phyloP scores from a whole-genome alignment of 176 grass and related monocot species.

The Carex scoparia region DNA sequence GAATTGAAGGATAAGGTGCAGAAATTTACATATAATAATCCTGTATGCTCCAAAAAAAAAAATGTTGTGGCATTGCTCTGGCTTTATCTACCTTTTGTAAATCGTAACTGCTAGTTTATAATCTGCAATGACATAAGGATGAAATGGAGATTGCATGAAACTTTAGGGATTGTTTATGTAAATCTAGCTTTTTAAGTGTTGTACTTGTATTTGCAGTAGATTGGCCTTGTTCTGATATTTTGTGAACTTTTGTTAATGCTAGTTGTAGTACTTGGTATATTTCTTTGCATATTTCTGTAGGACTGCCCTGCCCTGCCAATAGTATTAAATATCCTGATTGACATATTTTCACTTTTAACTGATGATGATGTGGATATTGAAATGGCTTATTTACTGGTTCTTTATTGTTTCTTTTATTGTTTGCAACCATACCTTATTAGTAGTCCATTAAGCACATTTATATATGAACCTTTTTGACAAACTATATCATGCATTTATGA shows the following conservation, averaged over 20 bases:
- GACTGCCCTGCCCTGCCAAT: background rate
- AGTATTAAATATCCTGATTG: background rate
- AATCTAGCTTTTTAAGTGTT: conserved; percentile 13
- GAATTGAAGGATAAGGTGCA: background rate
- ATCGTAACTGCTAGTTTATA: background rate
- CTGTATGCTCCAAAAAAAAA: background rate
- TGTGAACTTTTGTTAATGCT: background rate
- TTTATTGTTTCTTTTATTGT: no score
- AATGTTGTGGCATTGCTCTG: background rate
- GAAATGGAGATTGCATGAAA: background rate
- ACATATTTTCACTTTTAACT: background rate
- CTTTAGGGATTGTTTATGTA: conserved; percentile 17
- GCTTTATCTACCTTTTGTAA: background rate
- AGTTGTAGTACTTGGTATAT: background rate
- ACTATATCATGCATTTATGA: background rate
- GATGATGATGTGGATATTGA: background rate
- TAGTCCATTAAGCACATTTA: background rate
- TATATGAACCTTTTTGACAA: background rate
- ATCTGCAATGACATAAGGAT: conserved; percentile 5
- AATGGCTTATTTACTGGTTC: no score
- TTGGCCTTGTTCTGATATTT: background rate
- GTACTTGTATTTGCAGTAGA: conserved; percentile 1
- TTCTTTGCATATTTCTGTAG: background rate
- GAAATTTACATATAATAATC: background rate
- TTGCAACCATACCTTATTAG: background rate